Percentiles rank a stretch among this genome's conserved stretches.
Evolutionary conservation across 805 yeast genomes (phyloP).

Genomic region (Metschnikowia vanudenii): DNA sequence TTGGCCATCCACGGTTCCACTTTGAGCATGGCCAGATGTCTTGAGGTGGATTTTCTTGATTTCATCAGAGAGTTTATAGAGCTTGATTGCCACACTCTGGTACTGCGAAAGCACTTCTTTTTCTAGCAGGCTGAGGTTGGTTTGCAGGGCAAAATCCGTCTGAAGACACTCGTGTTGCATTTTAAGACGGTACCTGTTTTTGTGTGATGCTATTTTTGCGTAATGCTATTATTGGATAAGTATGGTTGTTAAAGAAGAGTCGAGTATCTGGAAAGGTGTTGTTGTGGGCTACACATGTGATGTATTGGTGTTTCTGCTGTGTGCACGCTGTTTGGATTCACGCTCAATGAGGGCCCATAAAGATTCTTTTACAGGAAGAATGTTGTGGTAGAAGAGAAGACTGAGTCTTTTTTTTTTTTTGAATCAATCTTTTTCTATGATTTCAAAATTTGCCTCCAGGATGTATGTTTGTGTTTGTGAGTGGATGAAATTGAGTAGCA

Average conservation of each 20-base stretch:
- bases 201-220: neutral
- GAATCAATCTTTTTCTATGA: no score
- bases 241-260: neutral
- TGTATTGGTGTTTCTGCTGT: no score
- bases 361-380: no score
- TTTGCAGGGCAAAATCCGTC: slow-evolving; percentile 14
- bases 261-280: no score
- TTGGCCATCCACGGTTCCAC: slow-evolving; percentile 10
- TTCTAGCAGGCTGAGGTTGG: slow-evolving; percentile 29
- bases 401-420: no score
- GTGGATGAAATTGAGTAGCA: no score
- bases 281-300: no score
- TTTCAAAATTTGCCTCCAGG: no score
- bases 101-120: slow-evolving; percentile 38
- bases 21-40: neutral
- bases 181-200: neutral
- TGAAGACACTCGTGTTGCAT: slow-evolving; percentile 4
- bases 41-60: slow-evolving; percentile 27
- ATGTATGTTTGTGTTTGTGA: no score
- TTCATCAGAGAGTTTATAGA: slow-evolving; percentile 32
- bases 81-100: slow-evolving; percentile 34
- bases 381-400: no score
- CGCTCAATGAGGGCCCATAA: no score
- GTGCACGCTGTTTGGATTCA: no score
- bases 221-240: neutral